These are phyloP conservation scores for Daldinia childiae DNA, from an alignment of 495 filamentous ascomycete genomes.

Conservation along the genomic window DNA sequence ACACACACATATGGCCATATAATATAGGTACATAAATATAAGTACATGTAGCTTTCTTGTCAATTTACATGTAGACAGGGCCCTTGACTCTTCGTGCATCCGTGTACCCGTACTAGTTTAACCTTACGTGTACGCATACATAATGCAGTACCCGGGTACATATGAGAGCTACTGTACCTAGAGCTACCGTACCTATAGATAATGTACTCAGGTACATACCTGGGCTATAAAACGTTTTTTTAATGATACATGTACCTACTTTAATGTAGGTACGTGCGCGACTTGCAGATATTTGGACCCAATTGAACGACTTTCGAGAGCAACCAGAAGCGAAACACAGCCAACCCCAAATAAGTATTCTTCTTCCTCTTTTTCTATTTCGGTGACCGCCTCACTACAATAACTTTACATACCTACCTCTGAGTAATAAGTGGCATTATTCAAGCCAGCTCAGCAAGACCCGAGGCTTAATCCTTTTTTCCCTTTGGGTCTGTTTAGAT, in stretches of 20 bases:
- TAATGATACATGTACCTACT: conserved; percentile 1
- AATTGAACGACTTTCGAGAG: conserved; percentile 20
- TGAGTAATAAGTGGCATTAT: conserved; percentile 1
- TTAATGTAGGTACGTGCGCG: conserved; percentile 9
- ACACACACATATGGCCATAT: too few species aligned
- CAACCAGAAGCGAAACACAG: conserved; percentile 20
- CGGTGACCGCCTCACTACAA: conserved; percentile 32
- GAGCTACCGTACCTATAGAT: neutral
- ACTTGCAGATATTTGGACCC: conserved; percentile 13
- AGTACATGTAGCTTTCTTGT: neutral
- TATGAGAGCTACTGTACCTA: neutral
- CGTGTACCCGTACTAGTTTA: neutral
- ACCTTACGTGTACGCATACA: conserved; percentile 2
- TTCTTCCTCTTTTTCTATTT: conserved; percentile 27
- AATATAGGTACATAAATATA: neutral
- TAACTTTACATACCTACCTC: neutral
- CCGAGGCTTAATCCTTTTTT: neutral
- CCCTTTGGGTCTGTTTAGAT: neutral
- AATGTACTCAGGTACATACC: neutral
- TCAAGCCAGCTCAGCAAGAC: neutral
- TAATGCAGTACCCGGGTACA: neutral
- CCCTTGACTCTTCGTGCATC: neutral
- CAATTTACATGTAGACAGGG: neutral
- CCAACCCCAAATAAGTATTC: conserved; percentile 28
- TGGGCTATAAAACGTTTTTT: neutral